phyloP scores from a whole-genome alignment of 148 eudicot genomes.

The Hydrangea macrophylla region DNA sequence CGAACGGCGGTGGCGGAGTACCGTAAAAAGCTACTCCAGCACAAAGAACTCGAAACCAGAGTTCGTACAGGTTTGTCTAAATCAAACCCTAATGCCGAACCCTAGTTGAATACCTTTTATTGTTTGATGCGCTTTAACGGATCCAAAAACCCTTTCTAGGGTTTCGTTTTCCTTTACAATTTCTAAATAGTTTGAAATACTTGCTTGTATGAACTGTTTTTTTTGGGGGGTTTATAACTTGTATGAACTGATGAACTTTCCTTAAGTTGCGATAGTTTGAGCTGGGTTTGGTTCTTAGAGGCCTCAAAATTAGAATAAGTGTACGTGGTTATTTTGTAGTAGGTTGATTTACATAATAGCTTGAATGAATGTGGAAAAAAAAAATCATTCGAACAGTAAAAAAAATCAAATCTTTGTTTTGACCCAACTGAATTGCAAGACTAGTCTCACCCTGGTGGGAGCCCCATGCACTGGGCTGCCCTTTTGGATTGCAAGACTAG shows the following conservation, averaged over 20 bases:
- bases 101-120: conserved; percentile 15
- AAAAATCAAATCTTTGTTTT: too few species aligned
- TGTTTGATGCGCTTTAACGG: not conserved
- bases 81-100: not conserved
- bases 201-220: not conserved
- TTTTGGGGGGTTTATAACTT: not conserved
- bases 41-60: conserved; percentile 51
- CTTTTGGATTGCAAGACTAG: too few species aligned
- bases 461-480: too few species aligned
- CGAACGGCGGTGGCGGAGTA: conserved; percentile 40
- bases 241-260: not conserved
- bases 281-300: too few species aligned
- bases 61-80: conserved; percentile 34
- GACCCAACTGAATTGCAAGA: too few species aligned
- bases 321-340: too few species aligned
- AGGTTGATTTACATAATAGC: too few species aligned
- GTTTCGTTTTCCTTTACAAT: not conserved
- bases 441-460: too few species aligned
- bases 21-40: conserved; percentile 48
- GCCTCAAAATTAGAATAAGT: too few species aligned
- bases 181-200: not conserved
- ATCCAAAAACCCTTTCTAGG: not conserved
- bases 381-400: too few species aligned
- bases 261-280: too few species aligned
- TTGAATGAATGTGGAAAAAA: too few species aligned